Conservation (phyloP, 352 stramenopile genomes). For the Poterioochromonas sp. region DNA sequence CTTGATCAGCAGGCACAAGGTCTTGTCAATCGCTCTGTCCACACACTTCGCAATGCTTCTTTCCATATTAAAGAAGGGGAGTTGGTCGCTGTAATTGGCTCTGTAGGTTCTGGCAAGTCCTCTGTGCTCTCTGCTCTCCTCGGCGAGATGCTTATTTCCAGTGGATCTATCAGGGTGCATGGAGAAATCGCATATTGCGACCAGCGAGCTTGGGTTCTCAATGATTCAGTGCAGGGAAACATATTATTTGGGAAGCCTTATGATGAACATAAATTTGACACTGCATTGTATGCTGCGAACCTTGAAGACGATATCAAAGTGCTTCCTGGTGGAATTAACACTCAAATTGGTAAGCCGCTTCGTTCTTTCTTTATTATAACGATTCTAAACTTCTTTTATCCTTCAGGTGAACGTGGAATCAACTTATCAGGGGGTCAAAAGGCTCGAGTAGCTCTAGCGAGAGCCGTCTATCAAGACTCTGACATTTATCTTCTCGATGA, state of each 20-base stretch:
- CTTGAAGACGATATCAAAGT: background rate
- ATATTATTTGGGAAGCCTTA: background rate
- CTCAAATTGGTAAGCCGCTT: too few relatives aligned
- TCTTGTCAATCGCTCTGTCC: background rate
- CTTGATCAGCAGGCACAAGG: too few relatives aligned
- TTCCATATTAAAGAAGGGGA: constrained; percentile 69
- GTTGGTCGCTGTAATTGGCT: constrained; percentile 80
- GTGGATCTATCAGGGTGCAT: background rate
- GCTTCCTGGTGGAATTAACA: background rate
- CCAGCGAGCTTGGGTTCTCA: background rate
- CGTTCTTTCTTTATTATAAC: too few relatives aligned
- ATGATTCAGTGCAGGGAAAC: constrained; percentile 47
- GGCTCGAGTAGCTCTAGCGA: constrained; percentile 74
- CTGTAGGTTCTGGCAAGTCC: constrained; percentile 85
- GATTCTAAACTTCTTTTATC: constrained; percentile 90
- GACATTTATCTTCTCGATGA: constrained; percentile 96
- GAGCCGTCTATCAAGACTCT: constrained; percentile 76
- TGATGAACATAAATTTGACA: background rate
- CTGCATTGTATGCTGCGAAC: background rate
- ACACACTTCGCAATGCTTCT: constrained; percentile 46
- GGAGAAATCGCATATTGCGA: background rate
- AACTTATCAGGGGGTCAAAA: constrained; percentile 92
- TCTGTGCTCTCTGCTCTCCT: constrained; percentile 36
- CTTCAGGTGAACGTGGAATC: constrained; percentile 94
- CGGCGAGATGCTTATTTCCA: background rate